Evolutionary conservation across 2,329 filamentous ascomycete species (phyloP), one percentile per base, ranked within the genome.

Genomic region (Lojkania enalia): DNA sequence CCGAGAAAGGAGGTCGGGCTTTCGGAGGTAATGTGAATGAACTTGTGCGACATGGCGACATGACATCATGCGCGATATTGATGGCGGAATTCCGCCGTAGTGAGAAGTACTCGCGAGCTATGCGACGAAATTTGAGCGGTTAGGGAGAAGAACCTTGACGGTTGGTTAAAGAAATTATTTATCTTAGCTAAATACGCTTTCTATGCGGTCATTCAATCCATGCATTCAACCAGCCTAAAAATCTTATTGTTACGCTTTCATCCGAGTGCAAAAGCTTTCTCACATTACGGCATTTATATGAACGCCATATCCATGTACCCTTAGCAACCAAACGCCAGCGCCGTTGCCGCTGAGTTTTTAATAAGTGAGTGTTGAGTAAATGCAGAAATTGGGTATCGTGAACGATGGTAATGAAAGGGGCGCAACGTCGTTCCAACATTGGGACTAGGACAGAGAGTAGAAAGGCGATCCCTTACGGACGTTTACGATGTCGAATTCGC

Each of bases 351-450:
- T 25, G 48, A 29, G 32, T 20, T 45, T 36, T 46, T 44, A 40
- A 20, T 20, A 15, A 48, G 30, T 14, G 42, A 44, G 42, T 23
- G 42, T 47, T 27, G 9, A 44, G 6, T 41, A 42, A 41, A 47
- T 23, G 37, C 42, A 38, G 33, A 38, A 42, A 20, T 35, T 45
- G 50, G 55, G 53, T 58, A 58, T 58, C 55, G 48, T 51, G 20
- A 46, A 47, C n/a, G 42, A 46, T 37, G 48, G 37, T 41, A 33
- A 6, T n/a, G n/a, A n/a, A n/a, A n/a, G n/a, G n/a, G n/a, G n/a
- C n/a, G n/a, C n/a, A n/a, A n/a, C n/a, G n/a, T n/a, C n/a, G n/a
- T n/a, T n/a, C n/a, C n/a, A n/a, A n/a, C n/a, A n/a, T n/a, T n/a
- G n/a, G n/a, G 25, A 27, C 7, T n/a, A 27, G 25, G n/a, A 36